phyloP scores from a whole-genome alignment of 352 stramenopile genomes.

The Phytophthora lateralis region DNA sequence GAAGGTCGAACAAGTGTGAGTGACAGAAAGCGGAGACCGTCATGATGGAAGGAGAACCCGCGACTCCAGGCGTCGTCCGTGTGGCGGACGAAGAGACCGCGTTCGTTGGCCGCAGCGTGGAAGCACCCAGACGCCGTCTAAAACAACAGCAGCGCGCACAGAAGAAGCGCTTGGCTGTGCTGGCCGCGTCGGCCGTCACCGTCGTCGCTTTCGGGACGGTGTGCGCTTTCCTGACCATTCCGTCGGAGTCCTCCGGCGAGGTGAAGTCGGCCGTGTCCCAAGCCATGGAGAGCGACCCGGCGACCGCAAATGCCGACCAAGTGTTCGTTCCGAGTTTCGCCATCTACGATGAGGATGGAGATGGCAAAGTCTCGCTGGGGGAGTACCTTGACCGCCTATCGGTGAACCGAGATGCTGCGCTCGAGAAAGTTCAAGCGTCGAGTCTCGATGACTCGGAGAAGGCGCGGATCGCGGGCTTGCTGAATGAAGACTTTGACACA shows the following conservation, averaged over 20 bases:
- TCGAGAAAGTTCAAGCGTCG: slow-evolving; percentile 10
- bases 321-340: slow-evolving; percentile 21
- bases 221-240: slow-evolving; percentile 17
- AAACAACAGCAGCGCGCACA: slow-evolving; percentile 12
- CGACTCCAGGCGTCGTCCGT: slow-evolving; percentile 10
- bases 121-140: slow-evolving; percentile 21
- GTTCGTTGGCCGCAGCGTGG: slow-evolving; percentile 21
- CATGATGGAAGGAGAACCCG: slow-evolving; percentile 31
- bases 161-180: slow-evolving; percentile 20
- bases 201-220: slow-evolving; percentile 25
- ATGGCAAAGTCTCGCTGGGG: slow-evolving; percentile 25
- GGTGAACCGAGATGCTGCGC: slow-evolving; percentile 22
- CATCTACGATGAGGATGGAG: slow-evolving; percentile 27
- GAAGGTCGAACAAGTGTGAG: slow-evolving; percentile 4
- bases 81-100: slow-evolving; percentile 27
- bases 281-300: slow-evolving; percentile 26
- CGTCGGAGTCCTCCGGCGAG: slow-evolving; percentile 6
- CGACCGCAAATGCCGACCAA: neutral
- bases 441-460: slow-evolving; percentile 18
- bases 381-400: slow-evolving; percentile 29
- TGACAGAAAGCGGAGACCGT: slow-evolving; percentile 3
- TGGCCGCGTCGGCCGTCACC: slow-evolving; percentile 13
- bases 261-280: slow-evolving; percentile 18
- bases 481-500: slow-evolving; percentile 26
- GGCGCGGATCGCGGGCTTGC: slow-evolving; percentile 5